A percentile compares a stretch with the other conserved stretches of the same genome.
phyloP scores from a whole-genome alignment of 2,329 filamentous ascomycete genomes.

The Apiospora kogelbergensis region DNA sequence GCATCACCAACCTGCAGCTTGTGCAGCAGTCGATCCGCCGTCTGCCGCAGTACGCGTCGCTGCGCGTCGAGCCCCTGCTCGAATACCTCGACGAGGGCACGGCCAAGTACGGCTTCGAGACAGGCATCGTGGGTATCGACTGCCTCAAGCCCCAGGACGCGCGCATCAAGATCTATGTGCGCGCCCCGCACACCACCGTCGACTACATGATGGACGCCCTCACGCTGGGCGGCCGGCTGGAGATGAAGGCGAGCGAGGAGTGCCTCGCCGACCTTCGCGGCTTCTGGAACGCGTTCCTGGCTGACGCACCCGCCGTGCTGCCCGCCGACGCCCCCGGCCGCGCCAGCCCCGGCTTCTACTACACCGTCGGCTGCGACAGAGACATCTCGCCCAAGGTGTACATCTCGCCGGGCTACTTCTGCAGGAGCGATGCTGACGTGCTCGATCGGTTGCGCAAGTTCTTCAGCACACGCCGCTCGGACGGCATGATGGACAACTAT shows the following conservation, averaged over 20 bases:
- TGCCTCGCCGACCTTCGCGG: slow-evolving; percentile 1
- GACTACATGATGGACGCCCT: slow-evolving; percentile 8
- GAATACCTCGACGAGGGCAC: slow-evolving; percentile 7
- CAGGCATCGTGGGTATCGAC: slow-evolving; percentile 7
- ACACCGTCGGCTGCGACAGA: slow-evolving; percentile 6
- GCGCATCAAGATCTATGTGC: slow-evolving; percentile 10
- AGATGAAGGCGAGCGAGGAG: neutral
- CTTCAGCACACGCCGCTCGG: slow-evolving; percentile 8
- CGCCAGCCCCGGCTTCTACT: slow-evolving; percentile 4
- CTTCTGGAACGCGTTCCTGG: slow-evolving; percentile 11
- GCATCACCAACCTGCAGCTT: slow-evolving; percentile 10
- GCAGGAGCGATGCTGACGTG: slow-evolving; percentile 11
- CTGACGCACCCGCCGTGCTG: neutral
- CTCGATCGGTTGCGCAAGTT: slow-evolving; percentile 1
- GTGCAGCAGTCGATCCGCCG: slow-evolving; percentile 3
- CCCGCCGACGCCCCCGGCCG: slow-evolving; percentile 4
- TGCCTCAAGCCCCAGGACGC: neutral
- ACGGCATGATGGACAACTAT: slow-evolving; percentile 6
- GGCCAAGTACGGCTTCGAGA: slow-evolving; percentile 8
- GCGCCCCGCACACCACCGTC: slow-evolving; percentile 4
- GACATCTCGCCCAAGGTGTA: slow-evolving; percentile 9
- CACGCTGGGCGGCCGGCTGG: slow-evolving; percentile 3
- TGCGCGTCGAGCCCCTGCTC: neutral
- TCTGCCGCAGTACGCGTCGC: slow-evolving; percentile 2
- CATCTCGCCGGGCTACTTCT: slow-evolving; percentile 10